Evolutionary conservation across 2,329 filamentous ascomycete species (phyloP).

Genomic region (Geoglossum cookeanum): DNA sequence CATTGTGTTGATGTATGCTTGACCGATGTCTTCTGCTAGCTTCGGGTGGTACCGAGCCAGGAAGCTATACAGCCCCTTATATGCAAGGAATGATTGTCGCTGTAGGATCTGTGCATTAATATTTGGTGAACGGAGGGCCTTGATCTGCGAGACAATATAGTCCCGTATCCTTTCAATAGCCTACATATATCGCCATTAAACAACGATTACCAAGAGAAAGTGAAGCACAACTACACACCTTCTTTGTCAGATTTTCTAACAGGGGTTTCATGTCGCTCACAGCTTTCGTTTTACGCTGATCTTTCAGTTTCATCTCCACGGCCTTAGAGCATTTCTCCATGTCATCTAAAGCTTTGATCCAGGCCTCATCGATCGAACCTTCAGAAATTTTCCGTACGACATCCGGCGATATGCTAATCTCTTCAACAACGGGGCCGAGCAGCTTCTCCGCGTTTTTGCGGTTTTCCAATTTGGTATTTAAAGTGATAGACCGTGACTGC

Average conservation of each 20-base stretch:
- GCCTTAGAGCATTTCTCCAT: conserved; percentile 58
- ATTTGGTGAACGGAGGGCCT: conserved; percentile 78
- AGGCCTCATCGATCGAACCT: conserved; percentile 74
- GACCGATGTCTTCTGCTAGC: conserved; percentile 76
- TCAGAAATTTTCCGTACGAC: conserved; percentile 74
- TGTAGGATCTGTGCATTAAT: conserved; percentile 97
- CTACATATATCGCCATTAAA: conserved; percentile 20
- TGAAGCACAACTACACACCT: conserved; percentile 29
- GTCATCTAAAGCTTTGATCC: conserved; percentile 67
- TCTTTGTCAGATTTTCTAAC: conserved; percentile 64
- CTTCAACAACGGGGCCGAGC: conserved; percentile 74
- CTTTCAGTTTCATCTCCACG: conserved; percentile 47
- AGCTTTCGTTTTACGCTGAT: conserved; percentile 49
- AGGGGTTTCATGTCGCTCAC: conserved; percentile 70
- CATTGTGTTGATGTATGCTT: conserved; percentile 97
- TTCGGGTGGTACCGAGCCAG: conserved; percentile 61
- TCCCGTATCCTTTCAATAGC: conserved; percentile 89
- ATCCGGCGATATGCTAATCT: conserved; percentile 70
- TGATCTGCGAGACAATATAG: conserved; percentile 85
- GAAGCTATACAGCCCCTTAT: conserved; percentile 76
- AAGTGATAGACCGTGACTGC: conserved; percentile 63
- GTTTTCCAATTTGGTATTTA: conserved; percentile 77
- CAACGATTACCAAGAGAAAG: neutral
- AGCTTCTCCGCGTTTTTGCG: conserved; percentile 76
- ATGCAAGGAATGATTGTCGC: conserved; percentile 73